phyloP scores from a whole-genome alignment of 2,329 filamentous ascomycete genomes.

The Fusarium sororula region DNA sequence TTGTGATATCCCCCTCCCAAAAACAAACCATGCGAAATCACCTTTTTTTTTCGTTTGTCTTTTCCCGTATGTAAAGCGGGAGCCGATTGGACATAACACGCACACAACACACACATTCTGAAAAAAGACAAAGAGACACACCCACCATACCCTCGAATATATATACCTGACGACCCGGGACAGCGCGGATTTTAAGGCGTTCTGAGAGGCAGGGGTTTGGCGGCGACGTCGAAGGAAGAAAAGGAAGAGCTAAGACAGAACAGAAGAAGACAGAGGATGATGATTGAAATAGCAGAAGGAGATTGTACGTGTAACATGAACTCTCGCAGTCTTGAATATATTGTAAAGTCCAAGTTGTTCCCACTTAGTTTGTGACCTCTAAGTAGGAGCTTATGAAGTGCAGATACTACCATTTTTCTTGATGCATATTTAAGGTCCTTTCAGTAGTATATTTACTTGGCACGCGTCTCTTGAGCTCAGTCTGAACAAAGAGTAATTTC shows the following conservation, averaged over 20 bases:
- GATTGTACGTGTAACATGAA: constrained; percentile 43
- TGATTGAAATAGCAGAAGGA: constrained; percentile 21
- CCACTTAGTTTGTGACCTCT: background rate
- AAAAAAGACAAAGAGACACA: background rate
- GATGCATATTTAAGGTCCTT: background rate
- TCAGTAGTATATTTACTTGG: fast-evolving
- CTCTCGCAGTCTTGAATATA: constrained; percentile 41
- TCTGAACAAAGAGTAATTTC: background rate
- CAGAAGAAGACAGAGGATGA: constrained; percentile 5
- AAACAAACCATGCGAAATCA: constrained; percentile 30
- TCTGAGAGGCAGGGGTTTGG: constrained; percentile 18
- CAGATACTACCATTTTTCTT: fast-evolving
- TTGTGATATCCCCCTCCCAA: constrained; percentile 36
- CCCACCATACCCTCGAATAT: constrained; percentile 30
- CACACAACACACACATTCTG: background rate
- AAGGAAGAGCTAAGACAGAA: background rate
- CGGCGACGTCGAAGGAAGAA: constrained; percentile 17
- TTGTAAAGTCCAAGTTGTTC: constrained; percentile 25
- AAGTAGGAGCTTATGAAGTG: background rate
- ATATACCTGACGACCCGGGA: constrained; percentile 31
- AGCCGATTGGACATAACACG: constrained; percentile 9
- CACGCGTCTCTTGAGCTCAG: fast-evolving
- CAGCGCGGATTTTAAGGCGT: constrained; percentile 33
- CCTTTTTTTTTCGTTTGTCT: constrained; percentile 26
- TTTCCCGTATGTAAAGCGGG: constrained; percentile 3